phyloP scores from a whole-genome alignment of 306 rosid genomes.

The Quercus cerris region DNA sequence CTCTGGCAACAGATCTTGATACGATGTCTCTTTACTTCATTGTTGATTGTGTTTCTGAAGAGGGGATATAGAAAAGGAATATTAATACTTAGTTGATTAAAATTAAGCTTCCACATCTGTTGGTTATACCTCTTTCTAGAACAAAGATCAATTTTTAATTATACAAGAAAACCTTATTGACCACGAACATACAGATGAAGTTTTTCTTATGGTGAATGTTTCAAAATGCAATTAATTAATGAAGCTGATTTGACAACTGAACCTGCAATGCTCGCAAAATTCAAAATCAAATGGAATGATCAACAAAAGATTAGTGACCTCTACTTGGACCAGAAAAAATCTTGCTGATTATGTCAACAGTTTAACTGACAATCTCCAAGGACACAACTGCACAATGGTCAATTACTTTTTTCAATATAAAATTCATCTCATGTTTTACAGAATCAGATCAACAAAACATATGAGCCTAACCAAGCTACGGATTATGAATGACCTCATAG shows the following conservation, averaged over 20 bases:
- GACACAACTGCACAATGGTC: background rate
- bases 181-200: background rate
- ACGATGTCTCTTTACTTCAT: background rate
- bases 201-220: background rate
- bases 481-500: background rate
- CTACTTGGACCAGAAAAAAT: background rate
- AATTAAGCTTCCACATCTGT: background rate
- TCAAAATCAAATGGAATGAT: background rate
- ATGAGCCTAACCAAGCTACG: background rate
- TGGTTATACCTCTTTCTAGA: background rate
- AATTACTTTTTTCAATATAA: background rate
- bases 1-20: background rate
- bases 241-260: background rate
- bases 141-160: background rate
- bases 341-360: background rate
- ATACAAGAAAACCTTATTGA: background rate
- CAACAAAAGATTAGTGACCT: background rate
- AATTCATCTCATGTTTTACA: background rate
- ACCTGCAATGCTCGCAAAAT: background rate
- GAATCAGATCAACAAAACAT: background rate
- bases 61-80: background rate
- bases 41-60: background rate
- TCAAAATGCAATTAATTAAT: background rate
- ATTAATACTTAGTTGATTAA: background rate
- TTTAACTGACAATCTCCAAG: background rate